Percentiles rank a stretch among this genome's conserved stretches.
phyloP scores from a whole-genome alignment of 2,329 filamentous ascomycete species.

The Colletotrichum endophyticum region DNA sequence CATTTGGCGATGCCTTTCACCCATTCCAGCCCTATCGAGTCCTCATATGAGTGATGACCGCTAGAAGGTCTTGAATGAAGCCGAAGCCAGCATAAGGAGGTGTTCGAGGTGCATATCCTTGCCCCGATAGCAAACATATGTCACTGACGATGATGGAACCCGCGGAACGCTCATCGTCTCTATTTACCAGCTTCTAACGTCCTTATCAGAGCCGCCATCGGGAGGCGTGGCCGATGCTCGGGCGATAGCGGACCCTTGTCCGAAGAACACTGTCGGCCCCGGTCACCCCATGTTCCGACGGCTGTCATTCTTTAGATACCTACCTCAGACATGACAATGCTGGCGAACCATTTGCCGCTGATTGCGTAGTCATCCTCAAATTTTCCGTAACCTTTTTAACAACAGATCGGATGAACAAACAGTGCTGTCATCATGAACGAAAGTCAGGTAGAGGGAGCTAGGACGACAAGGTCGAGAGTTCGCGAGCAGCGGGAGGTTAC shows the following conservation, averaged over 20 bases:
- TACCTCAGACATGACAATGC: not conserved
- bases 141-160: not conserved
- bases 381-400: not conserved
- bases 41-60: not conserved
- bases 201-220: not conserved
- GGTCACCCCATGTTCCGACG: not conserved
- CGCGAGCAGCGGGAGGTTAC: not conserved
- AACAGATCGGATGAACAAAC: not conserved
- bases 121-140: not conserved
- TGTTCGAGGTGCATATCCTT: not conserved
- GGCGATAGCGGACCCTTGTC: not conserved
- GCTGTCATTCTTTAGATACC: not conserved
- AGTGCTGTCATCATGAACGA: not conserved
- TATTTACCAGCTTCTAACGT: not conserved
- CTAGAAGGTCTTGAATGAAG: not conserved
- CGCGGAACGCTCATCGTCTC: not conserved
- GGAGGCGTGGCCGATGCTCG: not conserved
- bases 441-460: not conserved
- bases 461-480: not conserved
- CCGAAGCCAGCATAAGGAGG: not conserved
- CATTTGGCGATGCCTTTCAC: not conserved
- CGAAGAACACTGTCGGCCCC: not conserved
- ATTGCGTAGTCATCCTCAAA: not conserved
- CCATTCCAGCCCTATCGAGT: not conserved
- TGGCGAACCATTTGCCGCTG: not conserved